Base-by-base conservation (phyloP, 345 rosid genomes). In the Firmiana major region DNA sequence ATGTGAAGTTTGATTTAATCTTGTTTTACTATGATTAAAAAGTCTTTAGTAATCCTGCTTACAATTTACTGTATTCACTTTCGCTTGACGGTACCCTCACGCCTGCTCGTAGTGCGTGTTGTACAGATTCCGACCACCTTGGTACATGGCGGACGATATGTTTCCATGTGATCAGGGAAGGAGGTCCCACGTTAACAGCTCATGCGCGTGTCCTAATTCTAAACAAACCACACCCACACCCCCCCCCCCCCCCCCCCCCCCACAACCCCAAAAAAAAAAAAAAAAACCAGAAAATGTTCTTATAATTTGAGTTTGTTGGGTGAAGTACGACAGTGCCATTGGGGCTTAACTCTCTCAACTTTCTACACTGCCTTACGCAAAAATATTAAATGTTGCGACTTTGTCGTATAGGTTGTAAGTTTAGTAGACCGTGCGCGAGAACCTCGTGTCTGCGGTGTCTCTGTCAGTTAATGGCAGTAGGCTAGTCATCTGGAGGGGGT, bases 151-250 rank as follows among this genome's bases (percentile, higher is more conserved):
- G 15, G 26, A n/a, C 83, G 73, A 22, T 67, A 15, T 17, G 78
- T 70, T 70, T 46, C 62, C 77, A 42, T 70, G 77, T 64, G 76
- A 83, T 75, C 55, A 64, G 84, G 55, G 17, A 13, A 51, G 5
- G 55, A 5, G 55, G 84, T 77, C 80, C n/a, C 80, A 31, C n/a
- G 0, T 26, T 80, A 51, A 77, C 72, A 69, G 79, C 77, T 34
- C 77, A 63, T 68, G 86, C 78, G 82, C 82, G 86, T 84, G 81
- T 75, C 36, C 19, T 22, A 81, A 81, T 78, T 67, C 75, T 75
- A n/a, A n/a, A n/a, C n/a, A n/a, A n/a, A n/a, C n/a, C n/a, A n/a
- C n/a, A n/a, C n/a, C n/a, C n/a, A 21, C 15, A 75, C 7, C 76
- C 24, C n/a, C 22, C 13, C n/a, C n/a, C n/a, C n/a, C n/a, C n/a